Base-by-base conservation (phyloP, 495 filamentous ascomycete genomes). In the Xylaria bambusicola region DNA sequence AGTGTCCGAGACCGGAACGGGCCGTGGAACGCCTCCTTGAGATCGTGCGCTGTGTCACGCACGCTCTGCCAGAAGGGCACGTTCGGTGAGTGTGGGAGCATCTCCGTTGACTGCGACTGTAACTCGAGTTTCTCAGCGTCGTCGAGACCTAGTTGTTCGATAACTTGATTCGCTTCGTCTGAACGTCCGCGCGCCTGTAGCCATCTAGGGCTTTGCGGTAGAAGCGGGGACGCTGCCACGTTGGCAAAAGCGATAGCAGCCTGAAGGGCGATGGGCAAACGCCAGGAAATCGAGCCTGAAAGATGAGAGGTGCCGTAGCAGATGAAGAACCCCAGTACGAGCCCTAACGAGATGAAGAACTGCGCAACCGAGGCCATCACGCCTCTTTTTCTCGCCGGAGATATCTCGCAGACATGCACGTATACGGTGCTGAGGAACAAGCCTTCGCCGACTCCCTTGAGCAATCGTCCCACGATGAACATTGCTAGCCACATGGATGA, bases 381-480 rank as follows among this genome's bases (percentile, higher is more conserved):
- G 6, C 84, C 85, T 59, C 84, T 63, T 7, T 71, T 67, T 1
- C 67, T 72, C 0, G 77, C 73, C 0, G 84, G 84, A 3, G 84
- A 80, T 17, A 87, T 85, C 62, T 88, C 85, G 49, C 80, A 79
- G 18, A 85, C 82, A 45, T 83, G 81, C 15, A 86, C 83, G 1
- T 81, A 80, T 24, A 83, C 67, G 26, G 77, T 83, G 3, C 81
- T 76, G 9, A 88, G 60, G 58, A 79, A 87, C 2, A 87, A 59
- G 0, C 84, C 85, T 62, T 87, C 80, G 0, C 85, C 85, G 18
- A 85, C 63, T 0, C 85, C 83, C 49, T 81, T 68, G 18, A 87
- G 62, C 15, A 75, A 68, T 2, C 84, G 74, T 4, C 85, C 85
- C 12, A 77, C 71, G 29, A 86, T 66, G 17, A 87, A 80, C 77